A percentile compares a stretch with the other conserved stretches of the same genome.
These are phyloP conservation scores for Jatropha curcas DNA, from an alignment of 345 rosid species.

Conservation along the genomic window DNA sequence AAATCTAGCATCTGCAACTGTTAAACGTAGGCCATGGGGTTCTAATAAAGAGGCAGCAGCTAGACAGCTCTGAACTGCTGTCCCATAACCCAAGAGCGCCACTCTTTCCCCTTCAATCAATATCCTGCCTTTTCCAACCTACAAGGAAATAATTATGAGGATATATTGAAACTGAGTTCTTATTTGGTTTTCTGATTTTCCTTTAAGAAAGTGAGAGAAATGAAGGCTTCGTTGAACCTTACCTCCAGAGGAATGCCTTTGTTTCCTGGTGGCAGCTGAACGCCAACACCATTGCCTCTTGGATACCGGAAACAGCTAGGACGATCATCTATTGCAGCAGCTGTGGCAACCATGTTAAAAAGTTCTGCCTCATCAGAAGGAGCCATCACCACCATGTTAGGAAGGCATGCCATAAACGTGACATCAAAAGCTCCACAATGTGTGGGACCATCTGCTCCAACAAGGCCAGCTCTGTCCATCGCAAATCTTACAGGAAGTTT, in stretches of 20 bases:
- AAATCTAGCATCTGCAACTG: conserved; percentile 90
- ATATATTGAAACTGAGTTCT: not conserved
- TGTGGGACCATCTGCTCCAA: conserved; percentile 99
- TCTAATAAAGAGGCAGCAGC: conserved; percentile 66
- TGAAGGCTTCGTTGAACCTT: not conserved
- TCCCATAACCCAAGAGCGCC: conserved; percentile 83
- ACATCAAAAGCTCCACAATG: conserved; percentile 97
- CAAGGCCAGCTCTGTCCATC: conserved; percentile 96
- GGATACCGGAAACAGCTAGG: conserved; percentile 98
- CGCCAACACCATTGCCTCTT: conserved; percentile 90
- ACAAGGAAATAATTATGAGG: conserved; percentile 10
- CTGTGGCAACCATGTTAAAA: conserved; percentile 95
- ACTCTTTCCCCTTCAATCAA: conserved; percentile 86
- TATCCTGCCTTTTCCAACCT: conserved; percentile 88
- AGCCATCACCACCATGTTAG: conserved; percentile 99
- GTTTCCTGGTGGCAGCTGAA: conserved; percentile 66
- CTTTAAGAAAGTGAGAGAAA: not conserved
- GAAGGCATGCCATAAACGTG: conserved; percentile 97
- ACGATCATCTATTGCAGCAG: conserved; percentile 83
- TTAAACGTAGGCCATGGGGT: conserved; percentile 48
- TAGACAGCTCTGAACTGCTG: conserved; percentile 86
- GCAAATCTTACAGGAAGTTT: conserved; percentile 96
- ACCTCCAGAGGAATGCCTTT: conserved; percentile 93
- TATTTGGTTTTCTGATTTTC: not conserved
- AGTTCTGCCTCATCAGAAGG: conserved; percentile 98